These are phyloP conservation scores for Exophiala alcalophila DNA, from an alignment of 2,329 filamentous ascomycete species.

Conservation along the genomic window DNA sequence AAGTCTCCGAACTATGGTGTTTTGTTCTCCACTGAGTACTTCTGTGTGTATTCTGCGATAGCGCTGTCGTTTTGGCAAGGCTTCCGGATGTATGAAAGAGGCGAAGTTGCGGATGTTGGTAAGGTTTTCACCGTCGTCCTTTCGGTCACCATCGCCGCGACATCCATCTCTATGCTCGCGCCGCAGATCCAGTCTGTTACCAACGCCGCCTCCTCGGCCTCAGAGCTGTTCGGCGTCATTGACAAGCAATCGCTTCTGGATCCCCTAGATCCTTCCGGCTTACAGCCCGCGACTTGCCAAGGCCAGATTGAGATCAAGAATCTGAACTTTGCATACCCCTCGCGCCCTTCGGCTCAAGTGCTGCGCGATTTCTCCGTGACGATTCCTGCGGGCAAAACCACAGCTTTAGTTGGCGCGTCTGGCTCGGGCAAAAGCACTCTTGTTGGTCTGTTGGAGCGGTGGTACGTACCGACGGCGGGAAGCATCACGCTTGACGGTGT, in stretches of 20 bases:
- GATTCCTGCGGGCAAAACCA: constrained; percentile 39
- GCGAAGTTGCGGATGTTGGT: constrained; percentile 33
- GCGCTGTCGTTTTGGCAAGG: constrained; percentile 52
- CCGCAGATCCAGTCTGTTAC: constrained; percentile 44
- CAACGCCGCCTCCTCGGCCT: constrained; percentile 43
- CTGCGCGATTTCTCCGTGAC: constrained; percentile 36
- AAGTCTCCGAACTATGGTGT: constrained; percentile 45
- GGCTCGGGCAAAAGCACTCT: constrained; percentile 48
- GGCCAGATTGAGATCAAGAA: constrained; percentile 59
- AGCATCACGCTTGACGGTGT: constrained; percentile 55
- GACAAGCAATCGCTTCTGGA: constrained; percentile 83
- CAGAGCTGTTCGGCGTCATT: constrained; percentile 75
- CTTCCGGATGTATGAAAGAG: constrained; percentile 32
- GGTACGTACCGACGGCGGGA: constrained; percentile 44
- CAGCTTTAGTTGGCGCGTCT: constrained; percentile 45
- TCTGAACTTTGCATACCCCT: constrained; percentile 69
- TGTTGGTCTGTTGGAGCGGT: constrained; percentile 43
- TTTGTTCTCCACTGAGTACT: constrained; percentile 46
- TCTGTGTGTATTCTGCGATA: constrained; percentile 63
- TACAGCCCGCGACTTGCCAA: constrained; percentile 47
- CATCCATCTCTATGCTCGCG: constrained; percentile 27
- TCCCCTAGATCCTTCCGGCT: constrained; percentile 66
- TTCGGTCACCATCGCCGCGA: constrained; percentile 23
- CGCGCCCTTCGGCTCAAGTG: constrained; percentile 37
- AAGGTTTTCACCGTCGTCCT: constrained; percentile 33